Evolutionary conservation across 768 basidiomycete genomes (phyloP), one percentile per base, ranked within the genome.

Genomic region (Russula olivacea): DNA sequence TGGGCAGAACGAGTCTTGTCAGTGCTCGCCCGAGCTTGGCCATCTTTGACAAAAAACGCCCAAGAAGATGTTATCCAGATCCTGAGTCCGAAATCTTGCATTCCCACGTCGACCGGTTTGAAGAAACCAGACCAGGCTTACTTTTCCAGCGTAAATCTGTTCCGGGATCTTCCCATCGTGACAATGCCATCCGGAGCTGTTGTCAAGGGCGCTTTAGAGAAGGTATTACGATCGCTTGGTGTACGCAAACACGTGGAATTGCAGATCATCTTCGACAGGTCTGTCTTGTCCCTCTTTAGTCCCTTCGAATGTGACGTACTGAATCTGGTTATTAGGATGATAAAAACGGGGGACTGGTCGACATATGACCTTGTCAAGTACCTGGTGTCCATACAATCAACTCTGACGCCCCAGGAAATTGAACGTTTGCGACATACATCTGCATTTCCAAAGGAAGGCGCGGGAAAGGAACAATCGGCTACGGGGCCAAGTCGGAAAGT

Each of bases 201-300:
- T 0, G 77, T 94, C 66, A 93, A 89, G 71, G 87, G 86, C 0
- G 73, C 78, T 4, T 71, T 92, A 67, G 93, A 95, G 71, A 87
- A 83, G 66, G 72, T 92, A 2, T 74, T 93, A 7, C 76, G 82
- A 32, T 81, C 80, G 1, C 75, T 98, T 0, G 96, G 93, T 14
- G 91, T 98, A 14, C 83, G 93, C 19, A 91, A 86, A 71, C 93
- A 95, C 66, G 93, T 98, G 8, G 91, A 98, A 63, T 78, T 98
- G 2, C 94, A 98, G 72, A 77, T 97, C 3, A 81, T 99, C n/a
- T 99, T 99, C 71, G 83, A 88, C 58, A 81, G 94, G 87, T 90
- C 58, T 55, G 78, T 4, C 38, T 17, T 17, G 38, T 17, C 15
- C 15, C 15, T 40, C 38, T 14, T 34, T 17, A 49, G 8, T 41